phyloP scores from a whole-genome alignment of 2,329 filamentous ascomycete genomes.

The Fusarium chlamydosporum region DNA sequence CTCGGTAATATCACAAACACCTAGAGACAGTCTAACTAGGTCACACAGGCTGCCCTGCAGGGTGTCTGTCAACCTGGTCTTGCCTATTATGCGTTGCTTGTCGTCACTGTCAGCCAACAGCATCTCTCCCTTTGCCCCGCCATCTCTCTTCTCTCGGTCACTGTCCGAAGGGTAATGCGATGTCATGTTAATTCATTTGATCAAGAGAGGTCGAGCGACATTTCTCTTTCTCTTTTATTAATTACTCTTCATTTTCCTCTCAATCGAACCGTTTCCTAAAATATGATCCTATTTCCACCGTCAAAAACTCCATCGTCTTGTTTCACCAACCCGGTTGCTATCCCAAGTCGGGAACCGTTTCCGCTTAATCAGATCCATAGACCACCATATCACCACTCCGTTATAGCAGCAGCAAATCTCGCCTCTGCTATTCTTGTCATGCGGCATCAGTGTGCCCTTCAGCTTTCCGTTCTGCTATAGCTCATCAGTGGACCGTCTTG shows the following conservation, averaged over 20 bases:
- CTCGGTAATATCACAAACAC: slow-evolving; percentile 10
- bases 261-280: not conserved
- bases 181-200: slow-evolving; percentile 45
- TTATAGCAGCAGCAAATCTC: slow-evolving; percentile 20
- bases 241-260: not conserved
- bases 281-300: not conserved
- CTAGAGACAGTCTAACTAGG: not conserved
- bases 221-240: slow-evolving; percentile 42
- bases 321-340: slow-evolving; percentile 37
- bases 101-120: slow-evolving; percentile 39
- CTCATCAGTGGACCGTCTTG: slow-evolving; percentile 24
- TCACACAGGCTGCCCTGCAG: slow-evolving; percentile 4
- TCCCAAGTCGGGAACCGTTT: slow-evolving; percentile 26
- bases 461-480: slow-evolving; percentile 20
- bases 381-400: slow-evolving; percentile 13
- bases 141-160: slow-evolving; percentile 47
- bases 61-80: slow-evolving; percentile 41
- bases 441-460: slow-evolving; percentile 22
- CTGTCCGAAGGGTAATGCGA: slow-evolving; percentile 45
- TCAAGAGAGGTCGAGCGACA: slow-evolving; percentile 24
- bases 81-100: slow-evolving; percentile 31
- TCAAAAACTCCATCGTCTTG: slow-evolving; percentile 10
- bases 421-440: slow-evolving; percentile 19
- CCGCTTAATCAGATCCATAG: slow-evolving; percentile 32
- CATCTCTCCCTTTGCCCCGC: slow-evolving; percentile 42